Base-by-base conservation (phyloP, 129 eudicot species). In the Helichrysum umbraculigerum region DNA sequence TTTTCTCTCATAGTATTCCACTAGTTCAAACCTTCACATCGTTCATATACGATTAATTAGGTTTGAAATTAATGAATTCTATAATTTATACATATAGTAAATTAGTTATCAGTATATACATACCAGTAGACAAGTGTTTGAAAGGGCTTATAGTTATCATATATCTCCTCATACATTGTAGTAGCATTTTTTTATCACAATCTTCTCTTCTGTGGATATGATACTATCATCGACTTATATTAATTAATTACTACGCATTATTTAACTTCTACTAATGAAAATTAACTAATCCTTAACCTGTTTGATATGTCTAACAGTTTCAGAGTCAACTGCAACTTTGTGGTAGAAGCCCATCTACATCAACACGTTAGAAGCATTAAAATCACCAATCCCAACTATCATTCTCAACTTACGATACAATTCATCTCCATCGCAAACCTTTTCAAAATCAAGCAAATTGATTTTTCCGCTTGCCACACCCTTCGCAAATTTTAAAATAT, bases 81-180 rank as follows among this genome's bases (percentile, higher is more conserved):
- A 25, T 25, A 0, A 25, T 25, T 25, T 25, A 25, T 25, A 25
- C 28, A 25, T 25, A 25, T 25, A 25, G 28, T 25, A 25, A 25
- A 25, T 25, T 25, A 25, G 0, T 25, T 25, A 25, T 25, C 28
- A 25, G 28, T 25, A 25, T 25, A 1, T 25, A 25, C 0, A 25
- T 25, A 25, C 28, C 1, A 25, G 28, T n/a, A n/a, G n/a, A 81
- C 82, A 15, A 87, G 71, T 37, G 82, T 72, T 35, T 87, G 88
- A 67, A 75, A 87, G 5, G 91, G 91, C n/a, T 70, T 79, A 79
- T 81, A 84, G n/a, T 67, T 64, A 37, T 57, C 79, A 30, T 87
- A 87, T 16, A 87, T 75, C 63, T 81, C 52, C 0, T 62, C 72
- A 33, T 54, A 35, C 5, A 71, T 56, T 56, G 5, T 58, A 4